A percentile compares a stretch with the other conserved stretches of the same genome.
Evolutionary conservation across 352 stramenopile species (phyloP).

Genomic region (Phytophthora ramorum): DNA sequence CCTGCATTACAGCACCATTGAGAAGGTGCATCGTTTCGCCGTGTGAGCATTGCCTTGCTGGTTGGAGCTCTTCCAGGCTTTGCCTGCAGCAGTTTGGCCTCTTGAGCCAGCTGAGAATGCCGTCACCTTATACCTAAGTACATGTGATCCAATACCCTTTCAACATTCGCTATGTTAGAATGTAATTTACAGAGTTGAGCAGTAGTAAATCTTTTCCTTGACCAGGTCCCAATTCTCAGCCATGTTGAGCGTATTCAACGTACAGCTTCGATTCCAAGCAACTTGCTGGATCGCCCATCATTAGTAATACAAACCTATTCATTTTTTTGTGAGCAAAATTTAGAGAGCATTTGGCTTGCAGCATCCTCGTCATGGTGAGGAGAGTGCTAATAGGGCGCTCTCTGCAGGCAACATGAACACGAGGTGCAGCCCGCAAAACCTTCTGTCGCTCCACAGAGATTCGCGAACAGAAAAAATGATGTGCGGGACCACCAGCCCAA

Average conservation of each 20-base stretch:
- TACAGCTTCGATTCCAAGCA: too few relatives aligned
- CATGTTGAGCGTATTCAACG: too few relatives aligned
- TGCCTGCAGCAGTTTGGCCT: neutral
- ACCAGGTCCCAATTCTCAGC: too few relatives aligned
- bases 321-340: neutral
- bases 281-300: too few relatives aligned
- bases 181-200: too few relatives aligned
- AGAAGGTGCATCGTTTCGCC: slow-evolving; percentile 17
- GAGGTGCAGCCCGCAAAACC: slow-evolving; percentile 7
- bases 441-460: slow-evolving; percentile 10
- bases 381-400: neutral
- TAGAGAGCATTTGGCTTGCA: slow-evolving; percentile 19
- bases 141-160: too few relatives aligned
- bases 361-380: neutral
- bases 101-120: too few relatives aligned
- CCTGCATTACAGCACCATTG: slow-evolving; percentile 4
- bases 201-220: too few relatives aligned
- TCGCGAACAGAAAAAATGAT: slow-evolving; percentile 25
- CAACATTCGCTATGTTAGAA: too few relatives aligned
- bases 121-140: too few relatives aligned
- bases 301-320: neutral
- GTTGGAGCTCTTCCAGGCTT: neutral
- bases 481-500: slow-evolving; percentile 4
- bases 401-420: slow-evolving; percentile 14
- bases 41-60: slow-evolving; percentile 1